Evolutionary conservation across 257 asterid species (phyloP), one percentile per base, ranked within the genome.

Genomic region (Salvia rosmarinus): DNA sequence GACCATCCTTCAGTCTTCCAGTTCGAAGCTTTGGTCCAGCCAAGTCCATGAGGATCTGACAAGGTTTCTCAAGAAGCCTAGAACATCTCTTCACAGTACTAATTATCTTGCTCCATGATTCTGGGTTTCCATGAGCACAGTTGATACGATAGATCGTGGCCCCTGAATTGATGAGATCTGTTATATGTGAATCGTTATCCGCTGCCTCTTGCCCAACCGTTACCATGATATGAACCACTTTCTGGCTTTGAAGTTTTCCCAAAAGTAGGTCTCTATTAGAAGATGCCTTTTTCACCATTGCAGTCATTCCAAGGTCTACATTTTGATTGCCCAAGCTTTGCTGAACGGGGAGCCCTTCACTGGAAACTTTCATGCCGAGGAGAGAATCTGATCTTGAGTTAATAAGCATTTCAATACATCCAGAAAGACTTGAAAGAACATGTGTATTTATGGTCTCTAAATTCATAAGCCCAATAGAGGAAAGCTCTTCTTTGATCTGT

Each of bases 11-110:
- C 56, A 88, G 81, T 78, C 80, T 86, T 42, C 89, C 92, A 20
- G 92, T 88, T 67, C 95, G 82, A 77, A 88, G 84, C 88, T 88
- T 88, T 28, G 92, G 95, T 66, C 95, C 95, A 73, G 95, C 92
- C 70, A 88, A 83, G 83, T 88, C 95, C 95, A 88, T 88, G 76
- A 88, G 85, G 60, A 88, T 70, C 72, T 82, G 86, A 79, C 92
- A 86, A 20, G 92, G 95, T 75, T 88, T 88, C 80, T 88, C 95
- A 34, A 88, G 84, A 74, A 75, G 79, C 13, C 60, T 85, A 71
- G 95, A 83, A 71, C 78, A 76, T 64, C 64, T 78, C 77, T 77
- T 88, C 63, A 86, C 85, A 49, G 60, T 76, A 59, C 71, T 75
- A 61, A 86, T 78, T 47, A 88, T 86, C 77, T 85, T 83, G 65